Evolutionary conservation across 352 stramenopile species (phyloP).

Genomic region (Phytophthora pisi): DNA sequence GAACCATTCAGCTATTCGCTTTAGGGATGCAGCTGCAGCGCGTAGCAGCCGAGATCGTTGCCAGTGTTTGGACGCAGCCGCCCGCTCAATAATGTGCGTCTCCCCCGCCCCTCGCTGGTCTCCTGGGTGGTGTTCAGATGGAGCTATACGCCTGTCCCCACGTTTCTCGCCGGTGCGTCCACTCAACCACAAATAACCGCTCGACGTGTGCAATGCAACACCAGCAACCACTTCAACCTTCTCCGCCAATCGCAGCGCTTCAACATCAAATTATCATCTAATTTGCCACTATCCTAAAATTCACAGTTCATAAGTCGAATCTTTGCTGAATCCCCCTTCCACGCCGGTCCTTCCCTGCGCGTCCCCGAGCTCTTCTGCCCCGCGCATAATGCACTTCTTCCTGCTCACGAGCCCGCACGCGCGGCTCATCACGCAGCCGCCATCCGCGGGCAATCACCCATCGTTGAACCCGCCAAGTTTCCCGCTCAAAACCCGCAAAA

Average conservation of each 20-base stretch:
- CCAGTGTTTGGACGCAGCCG: too few relatives aligned
- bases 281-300: not conserved
- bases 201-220: conserved; percentile 22
- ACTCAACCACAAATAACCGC: conserved; percentile 14
- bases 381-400: conserved; percentile 1
- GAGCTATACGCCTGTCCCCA: not conserved
- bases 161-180: not conserved
- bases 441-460: not conserved
- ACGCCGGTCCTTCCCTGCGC: too few relatives aligned
- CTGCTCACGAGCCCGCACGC: conserved; percentile 11
- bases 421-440: not conserved
- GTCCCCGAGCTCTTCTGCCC: not conserved
- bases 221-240: not conserved
- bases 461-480: not conserved
- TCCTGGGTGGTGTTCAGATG: not conserved
- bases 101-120: not conserved
- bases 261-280: not conserved
- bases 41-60: too few relatives aligned
- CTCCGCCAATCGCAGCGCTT: not conserved
- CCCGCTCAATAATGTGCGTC: too few relatives aligned
- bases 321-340: not conserved
- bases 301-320: not conserved
- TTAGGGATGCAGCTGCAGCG: too few relatives aligned
- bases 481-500: not conserved
- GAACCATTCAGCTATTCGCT: too few relatives aligned